phyloP scores from a whole-genome alignment of 805 yeast genomes.

The Millerozyma acaciae region DNA sequence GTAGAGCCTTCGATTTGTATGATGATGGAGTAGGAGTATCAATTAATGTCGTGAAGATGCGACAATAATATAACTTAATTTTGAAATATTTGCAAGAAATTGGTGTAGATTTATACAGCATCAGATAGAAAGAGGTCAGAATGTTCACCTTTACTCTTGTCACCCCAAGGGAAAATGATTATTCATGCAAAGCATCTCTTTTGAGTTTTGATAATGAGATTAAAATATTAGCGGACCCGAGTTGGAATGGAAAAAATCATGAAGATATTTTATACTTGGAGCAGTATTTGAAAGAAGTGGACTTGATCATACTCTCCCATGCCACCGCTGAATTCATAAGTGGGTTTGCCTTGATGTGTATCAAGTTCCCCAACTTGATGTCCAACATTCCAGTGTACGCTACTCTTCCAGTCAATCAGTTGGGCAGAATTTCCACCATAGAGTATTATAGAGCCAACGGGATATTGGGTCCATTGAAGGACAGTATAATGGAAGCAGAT shows the following conservation, averaged over 20 bases:
- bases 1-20: no score
- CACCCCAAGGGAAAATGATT: constrained; percentile 23
- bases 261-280: constrained; percentile 33
- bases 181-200: constrained; percentile 43
- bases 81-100: no score
- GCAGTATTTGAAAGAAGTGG: constrained; percentile 41
- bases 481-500: constrained; percentile 55
- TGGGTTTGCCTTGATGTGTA: constrained; percentile 66
- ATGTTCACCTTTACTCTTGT: constrained; percentile 39
- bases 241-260: constrained; percentile 58
- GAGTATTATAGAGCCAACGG: constrained; percentile 76
- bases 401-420: constrained; percentile 82
- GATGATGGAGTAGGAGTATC: no score
- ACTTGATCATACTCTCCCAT: constrained; percentile 79
- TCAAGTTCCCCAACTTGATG: constrained; percentile 51
- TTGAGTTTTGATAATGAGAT: constrained; percentile 53
- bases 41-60: no score
- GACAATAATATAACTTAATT: no score
- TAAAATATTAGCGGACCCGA: constrained; percentile 65
- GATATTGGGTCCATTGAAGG: constrained; percentile 64
- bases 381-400: constrained; percentile 74
- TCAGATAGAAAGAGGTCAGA: no score
- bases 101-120: no score
- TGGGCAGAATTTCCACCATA: constrained; percentile 82
- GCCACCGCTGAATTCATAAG: constrained; percentile 77